Evolutionary conservation across 768 basidiomycete species (phyloP), one percentile per base, ranked within the genome.

Genomic region (Pisolithus microcarpus): DNA sequence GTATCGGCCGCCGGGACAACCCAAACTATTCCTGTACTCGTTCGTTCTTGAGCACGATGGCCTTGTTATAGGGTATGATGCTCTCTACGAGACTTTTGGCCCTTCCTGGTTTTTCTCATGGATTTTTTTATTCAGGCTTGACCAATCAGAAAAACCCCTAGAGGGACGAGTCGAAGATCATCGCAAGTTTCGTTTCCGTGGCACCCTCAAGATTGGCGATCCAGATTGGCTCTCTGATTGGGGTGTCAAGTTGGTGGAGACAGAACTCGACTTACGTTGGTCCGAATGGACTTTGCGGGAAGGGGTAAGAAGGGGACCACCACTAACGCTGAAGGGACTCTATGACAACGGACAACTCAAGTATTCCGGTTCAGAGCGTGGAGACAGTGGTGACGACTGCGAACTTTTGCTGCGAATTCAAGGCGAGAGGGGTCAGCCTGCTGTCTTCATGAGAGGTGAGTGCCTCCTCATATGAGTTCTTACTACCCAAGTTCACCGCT

Each of bases 201-300:
- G 82, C 0, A 57, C 75, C 5, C 65, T 85, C 0, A 69, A 70
- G 37, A 72, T 85, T 52, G 57, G 67, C 2, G 51, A 65, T 2
- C 67, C 78, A 0, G 55, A 63, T 1, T 82, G 80, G 74, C 73
- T 86, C 19, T 77, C 81, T 1, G 65, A 68, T 0, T 58, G 58
- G 39, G 84, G 81, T 1, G 51, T 58, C 34, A 56, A 64, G 37
- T 64, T 56, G 46, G 56, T 86, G 5, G 64, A 77, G 46, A 38
- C 48, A 4, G 81, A 81, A 46, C 58, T 85, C 10, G 66, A 69
- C 18, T 53, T 69, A 38, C 65, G 77, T 15, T 71, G 74, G 42
- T 43, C 52, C 15, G 64, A 66, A 40, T 63, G 64, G 4, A 55
- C 64, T 38, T 11, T 65, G 16, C 51, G 56, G 21, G 56, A 55